Base-by-base conservation (phyloP, 345 rosid species). In the Ceriops decandra region DNA sequence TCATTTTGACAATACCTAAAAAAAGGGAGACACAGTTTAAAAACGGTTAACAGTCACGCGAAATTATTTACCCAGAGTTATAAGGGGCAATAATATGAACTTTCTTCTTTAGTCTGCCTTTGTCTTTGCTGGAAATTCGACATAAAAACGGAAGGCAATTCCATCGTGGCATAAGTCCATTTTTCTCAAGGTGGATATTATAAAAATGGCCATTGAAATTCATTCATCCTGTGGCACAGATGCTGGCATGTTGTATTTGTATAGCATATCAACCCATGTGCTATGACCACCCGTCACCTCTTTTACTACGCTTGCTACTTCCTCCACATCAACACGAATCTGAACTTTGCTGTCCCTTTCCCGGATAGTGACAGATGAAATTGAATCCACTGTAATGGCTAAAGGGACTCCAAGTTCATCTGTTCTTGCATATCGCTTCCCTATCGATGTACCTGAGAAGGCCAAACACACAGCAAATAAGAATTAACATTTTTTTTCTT, bases 321-420 rank as follows among this genome's bases (percentile, higher is more conserved):
- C 86, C 36, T 81, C 79, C 76, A 89, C 83, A 21, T 16, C 62
- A 26, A 90, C 90, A 5, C 93, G 84, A 33, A 90, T 74, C 78
- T 90, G 96, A 71, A 86, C 88, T 82, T 86, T 86, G 85, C 85
- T 86, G 74, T 90, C 92, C 72, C 88, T 76, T 79, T 87, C 98
- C 59, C 96, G 72, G 64, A 90, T 88, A 10, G 98, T 92, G 60
- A 86, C 96, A 0, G 87, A 87, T 21, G 80, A 42, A 7, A 75
- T 77, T 2, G 90, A 84, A 81, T 90, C 92, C 35, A 86, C 92
- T 2, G 90, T 90, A 54, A 92, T 76, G 7, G 98, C 92, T 73
- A 92, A 92, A 2, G 96, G 98, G 38, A 85, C 96, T 2, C 98
- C 98, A 1, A 88, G 89, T 72, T 92, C 98, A 68, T 92, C 92